phyloP scores from a whole-genome alignment of 306 rosid genomes.

The Parietaria judaica region DNA sequence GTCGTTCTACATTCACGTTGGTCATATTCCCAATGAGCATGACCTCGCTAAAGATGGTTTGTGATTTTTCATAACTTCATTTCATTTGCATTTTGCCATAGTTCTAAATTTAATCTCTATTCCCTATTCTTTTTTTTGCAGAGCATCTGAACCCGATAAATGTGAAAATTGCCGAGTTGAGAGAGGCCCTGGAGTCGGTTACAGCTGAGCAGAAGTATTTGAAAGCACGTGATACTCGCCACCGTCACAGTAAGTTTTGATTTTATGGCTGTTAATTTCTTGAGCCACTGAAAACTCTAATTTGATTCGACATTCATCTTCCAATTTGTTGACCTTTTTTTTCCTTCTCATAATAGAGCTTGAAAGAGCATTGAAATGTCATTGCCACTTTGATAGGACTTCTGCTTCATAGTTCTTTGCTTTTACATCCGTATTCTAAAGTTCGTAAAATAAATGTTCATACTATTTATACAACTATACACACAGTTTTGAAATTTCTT shows the following conservation, averaged over 20 bases:
- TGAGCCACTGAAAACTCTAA: slow-evolving; percentile 1
- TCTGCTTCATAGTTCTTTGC: too few species aligned
- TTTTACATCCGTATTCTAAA: too few species aligned
- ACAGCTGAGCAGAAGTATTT: slow-evolving; percentile 89
- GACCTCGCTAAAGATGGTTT: slow-evolving; percentile 92
- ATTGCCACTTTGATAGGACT: too few species aligned
- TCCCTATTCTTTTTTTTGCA: slow-evolving; percentile 31
- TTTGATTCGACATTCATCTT: background rate
- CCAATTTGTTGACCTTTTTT: background rate
- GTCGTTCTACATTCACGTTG: slow-evolving; percentile 92
- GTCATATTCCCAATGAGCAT: slow-evolving; percentile 91
- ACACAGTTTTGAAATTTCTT: too few species aligned
- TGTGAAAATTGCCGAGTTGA: slow-evolving; percentile 96
- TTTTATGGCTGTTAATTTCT: slow-evolving; percentile 1
- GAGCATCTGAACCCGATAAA: slow-evolving; percentile 98
- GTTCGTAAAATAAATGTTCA: too few species aligned
- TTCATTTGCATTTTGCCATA: slow-evolving; percentile 7
- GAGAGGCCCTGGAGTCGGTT: slow-evolving; percentile 92
- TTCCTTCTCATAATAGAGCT: too few species aligned
- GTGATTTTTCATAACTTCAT: slow-evolving; percentile 15
- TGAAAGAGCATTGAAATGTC: too few species aligned
- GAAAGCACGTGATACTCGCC: slow-evolving; percentile 89
- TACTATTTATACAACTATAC: too few species aligned
- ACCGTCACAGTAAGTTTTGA: slow-evolving; percentile 76
- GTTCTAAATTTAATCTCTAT: background rate